Conservation (phyloP, 1,139 yeast genomes). For the Pichia terricola region DNA sequence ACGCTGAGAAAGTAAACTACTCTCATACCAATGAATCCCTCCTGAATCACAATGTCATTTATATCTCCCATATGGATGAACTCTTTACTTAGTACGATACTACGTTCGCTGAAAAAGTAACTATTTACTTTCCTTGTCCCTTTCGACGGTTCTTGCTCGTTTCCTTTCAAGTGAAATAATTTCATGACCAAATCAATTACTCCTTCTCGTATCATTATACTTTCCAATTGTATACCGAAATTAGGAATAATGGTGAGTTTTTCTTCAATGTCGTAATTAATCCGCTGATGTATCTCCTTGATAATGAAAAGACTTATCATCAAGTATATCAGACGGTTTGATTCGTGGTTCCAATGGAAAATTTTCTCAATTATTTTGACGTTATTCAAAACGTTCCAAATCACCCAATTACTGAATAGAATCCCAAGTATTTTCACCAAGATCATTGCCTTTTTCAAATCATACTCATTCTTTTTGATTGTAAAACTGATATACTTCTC, state of each 20-base stretch:
- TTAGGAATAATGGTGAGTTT: slow-evolving; percentile 19
- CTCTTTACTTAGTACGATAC: slow-evolving; percentile 12
- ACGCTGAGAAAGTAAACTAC: slow-evolving; percentile 54
- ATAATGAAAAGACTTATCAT: slow-evolving; percentile 10
- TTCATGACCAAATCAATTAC: not conserved
- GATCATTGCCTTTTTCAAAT: not conserved
- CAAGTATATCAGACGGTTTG: slow-evolving; percentile 1
- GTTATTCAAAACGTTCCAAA: slow-evolving; percentile 5
- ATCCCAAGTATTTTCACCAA: not conserved
- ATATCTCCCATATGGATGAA: slow-evolving; percentile 47
- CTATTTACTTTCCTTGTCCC: not conserved
- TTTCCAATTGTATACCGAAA: slow-evolving; percentile 22
- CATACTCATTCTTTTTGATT: slow-evolving; percentile 7
- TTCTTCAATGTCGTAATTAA: slow-evolving; percentile 19
- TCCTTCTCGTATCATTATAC: slow-evolving; percentile 7
- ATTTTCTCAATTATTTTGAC: slow-evolving; percentile 3
- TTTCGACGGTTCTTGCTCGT: not conserved
- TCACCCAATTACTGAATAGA: slow-evolving; percentile 1
- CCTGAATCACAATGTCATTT: slow-evolving; percentile 55
- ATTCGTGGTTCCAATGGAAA: not conserved
- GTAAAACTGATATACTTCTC: slow-evolving; percentile 18
- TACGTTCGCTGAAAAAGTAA: not conserved
- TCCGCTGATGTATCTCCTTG: slow-evolving; percentile 12
- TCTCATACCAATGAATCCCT: slow-evolving; percentile 55
- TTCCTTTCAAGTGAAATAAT: not conserved